Evolutionary conservation across 2,329 filamentous ascomycete genomes (phyloP).

Genomic region (Boeremia exigua): DNA sequence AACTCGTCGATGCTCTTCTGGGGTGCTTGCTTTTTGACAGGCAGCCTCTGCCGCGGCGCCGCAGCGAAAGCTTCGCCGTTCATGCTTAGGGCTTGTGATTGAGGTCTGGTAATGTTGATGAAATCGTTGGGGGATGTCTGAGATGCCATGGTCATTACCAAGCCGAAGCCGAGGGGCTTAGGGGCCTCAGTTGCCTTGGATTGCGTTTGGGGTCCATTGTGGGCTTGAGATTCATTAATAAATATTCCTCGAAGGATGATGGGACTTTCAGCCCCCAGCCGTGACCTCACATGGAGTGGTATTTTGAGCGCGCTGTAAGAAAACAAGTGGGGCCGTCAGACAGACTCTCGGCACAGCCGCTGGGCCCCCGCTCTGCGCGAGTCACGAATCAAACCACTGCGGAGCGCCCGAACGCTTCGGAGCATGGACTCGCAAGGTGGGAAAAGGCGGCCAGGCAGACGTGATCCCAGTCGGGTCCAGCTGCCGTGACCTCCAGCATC

Average conservation of each 20-base stretch:
- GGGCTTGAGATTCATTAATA: conserved; percentile 35
- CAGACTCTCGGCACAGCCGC: conserved; percentile 42
- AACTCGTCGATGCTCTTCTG: conserved; percentile 75
- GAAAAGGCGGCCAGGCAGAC: conserved; percentile 35
- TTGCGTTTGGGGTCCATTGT: conserved; percentile 35
- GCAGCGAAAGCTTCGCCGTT: conserved; percentile 31
- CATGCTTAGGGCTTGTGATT: conserved; percentile 46
- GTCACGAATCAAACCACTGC: conserved; percentile 32
- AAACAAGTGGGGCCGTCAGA: conserved; percentile 45
- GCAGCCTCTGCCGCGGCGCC: conserved; percentile 28
- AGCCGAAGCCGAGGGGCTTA: conserved; percentile 21
- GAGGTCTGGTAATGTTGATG: conserved; percentile 45
- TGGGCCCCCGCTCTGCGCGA: conserved; percentile 31
- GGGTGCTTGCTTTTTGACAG: conserved; percentile 60
- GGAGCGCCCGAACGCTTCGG: conserved; percentile 24
- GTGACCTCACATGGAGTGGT: conserved; percentile 34
- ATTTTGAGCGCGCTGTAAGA: conserved; percentile 44
- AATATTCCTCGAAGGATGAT: conserved; percentile 21
- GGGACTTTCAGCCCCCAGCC: conserved; percentile 40
- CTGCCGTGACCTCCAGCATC: conserved; percentile 24
- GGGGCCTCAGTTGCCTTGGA: conserved; percentile 23
- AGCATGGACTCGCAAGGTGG: conserved; percentile 12
- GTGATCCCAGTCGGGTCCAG: conserved; percentile 23
- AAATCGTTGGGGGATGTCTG: conserved; percentile 45
- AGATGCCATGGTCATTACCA: conserved; percentile 43